Conservation (phyloP, 2,329 filamentous ascomycete species). For the Beauveria pseudobassiana region DNA sequence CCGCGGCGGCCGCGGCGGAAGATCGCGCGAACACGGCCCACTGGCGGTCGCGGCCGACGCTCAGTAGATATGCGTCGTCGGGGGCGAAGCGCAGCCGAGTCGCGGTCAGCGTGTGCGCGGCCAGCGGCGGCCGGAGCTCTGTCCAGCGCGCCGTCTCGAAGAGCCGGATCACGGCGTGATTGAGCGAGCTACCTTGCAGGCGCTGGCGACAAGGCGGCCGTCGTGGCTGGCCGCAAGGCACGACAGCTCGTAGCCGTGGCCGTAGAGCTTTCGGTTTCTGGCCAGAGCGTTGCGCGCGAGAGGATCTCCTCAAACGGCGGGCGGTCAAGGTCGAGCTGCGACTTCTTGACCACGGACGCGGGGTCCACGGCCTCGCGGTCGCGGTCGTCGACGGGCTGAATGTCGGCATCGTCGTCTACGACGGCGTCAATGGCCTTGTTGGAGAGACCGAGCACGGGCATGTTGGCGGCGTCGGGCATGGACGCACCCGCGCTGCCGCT, state of each 20-base stretch:
- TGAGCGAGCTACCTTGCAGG: conserved; percentile 84
- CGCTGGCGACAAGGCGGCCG: conserved; percentile 72
- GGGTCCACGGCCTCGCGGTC: conserved; percentile 49
- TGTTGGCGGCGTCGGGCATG: conserved; percentile 84
- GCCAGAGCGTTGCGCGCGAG: conserved; percentile 86
- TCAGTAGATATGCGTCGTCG: conserved; percentile 69
- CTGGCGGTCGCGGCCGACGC: conserved; percentile 84
- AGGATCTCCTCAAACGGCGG: conserved; percentile 88
- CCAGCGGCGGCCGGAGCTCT: conserved; percentile 73
- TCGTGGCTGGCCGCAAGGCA: conserved; percentile 73
- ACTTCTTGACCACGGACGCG: conserved; percentile 48
- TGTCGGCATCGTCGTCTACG: conserved; percentile 42
- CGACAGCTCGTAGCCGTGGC: conserved; percentile 94
- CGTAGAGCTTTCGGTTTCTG: conserved; percentile 91
- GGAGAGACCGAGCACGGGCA: conserved; percentile 88
- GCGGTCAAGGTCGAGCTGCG: conserved; percentile 57
- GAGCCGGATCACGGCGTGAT: conserved; percentile 88
- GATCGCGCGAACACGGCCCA: conserved; percentile 70
- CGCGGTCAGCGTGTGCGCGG: conserved; percentile 80
- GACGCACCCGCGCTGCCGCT: conserved; percentile 25
- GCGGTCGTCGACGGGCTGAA: conserved; percentile 35
- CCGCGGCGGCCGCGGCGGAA: conserved; percentile 15
- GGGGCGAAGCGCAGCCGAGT: conserved; percentile 73
- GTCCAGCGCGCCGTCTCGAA: conserved; percentile 86
- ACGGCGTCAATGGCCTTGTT: conserved; percentile 77